Evolutionary conservation across 768 basidiomycete species (phyloP).

Genomic region (Rhodosporidiobolus sp.): DNA sequence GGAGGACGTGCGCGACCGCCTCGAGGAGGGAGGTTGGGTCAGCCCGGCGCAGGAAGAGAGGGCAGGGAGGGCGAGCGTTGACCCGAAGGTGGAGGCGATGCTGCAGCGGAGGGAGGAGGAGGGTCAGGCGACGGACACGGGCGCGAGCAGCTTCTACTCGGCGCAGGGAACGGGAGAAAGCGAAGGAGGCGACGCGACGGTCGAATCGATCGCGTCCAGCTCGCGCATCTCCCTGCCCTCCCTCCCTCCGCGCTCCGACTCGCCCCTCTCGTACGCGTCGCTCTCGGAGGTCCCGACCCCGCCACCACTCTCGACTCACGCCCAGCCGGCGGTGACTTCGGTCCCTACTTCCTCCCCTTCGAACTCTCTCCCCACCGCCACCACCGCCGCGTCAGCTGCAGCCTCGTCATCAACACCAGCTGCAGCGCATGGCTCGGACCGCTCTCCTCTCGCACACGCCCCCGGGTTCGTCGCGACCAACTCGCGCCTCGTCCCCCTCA

Average conservation of each 20-base stretch:
- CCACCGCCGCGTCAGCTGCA: neutral
- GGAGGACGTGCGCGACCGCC: neutral
- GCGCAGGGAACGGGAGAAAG: constrained; percentile 17
- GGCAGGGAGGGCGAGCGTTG: neutral
- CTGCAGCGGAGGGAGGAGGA: too few relatives aligned
- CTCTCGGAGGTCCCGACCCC: neutral
- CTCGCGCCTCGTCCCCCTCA: constrained; percentile 18
- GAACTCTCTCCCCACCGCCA: neutral
- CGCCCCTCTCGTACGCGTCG: constrained; percentile 5
- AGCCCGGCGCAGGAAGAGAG: neutral
- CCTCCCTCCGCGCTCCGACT: neutral
- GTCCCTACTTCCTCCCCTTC: neutral
- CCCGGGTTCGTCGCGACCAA: constrained; percentile 21
- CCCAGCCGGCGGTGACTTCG: neutral
- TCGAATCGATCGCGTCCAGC: neutral
- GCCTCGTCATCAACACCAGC: too few relatives aligned
- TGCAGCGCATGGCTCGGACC: neutral
- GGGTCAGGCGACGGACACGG: neutral
- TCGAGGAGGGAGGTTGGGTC: neutral
- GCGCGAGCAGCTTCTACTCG: constrained; percentile 16
- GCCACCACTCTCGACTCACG: neutral
- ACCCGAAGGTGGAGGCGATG: neutral
- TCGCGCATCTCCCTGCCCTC: neutral
- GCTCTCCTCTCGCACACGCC: constrained; percentile 9
- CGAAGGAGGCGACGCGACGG: neutral